Percentiles rank a stretch among this genome's conserved stretches.
These are phyloP conservation scores for Arxiozyma bovina DNA, from an alignment of 1,139 yeast genomes.

Conservation along the genomic window DNA sequence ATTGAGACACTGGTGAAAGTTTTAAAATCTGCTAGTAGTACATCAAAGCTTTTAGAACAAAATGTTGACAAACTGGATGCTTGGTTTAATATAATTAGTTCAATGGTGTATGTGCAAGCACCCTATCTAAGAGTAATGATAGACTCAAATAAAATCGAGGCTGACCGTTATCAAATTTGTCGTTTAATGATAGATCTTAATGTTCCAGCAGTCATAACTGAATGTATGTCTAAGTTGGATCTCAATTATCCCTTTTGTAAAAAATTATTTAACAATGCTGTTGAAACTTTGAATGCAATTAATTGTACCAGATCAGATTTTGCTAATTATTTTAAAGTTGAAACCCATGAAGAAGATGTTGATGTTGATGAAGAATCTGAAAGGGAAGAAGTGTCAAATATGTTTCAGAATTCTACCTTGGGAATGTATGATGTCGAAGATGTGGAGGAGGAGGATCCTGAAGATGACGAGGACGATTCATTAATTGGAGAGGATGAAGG, in stretches of 20 bases:
- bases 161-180: slow-evolving; percentile 54
- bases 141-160: slow-evolving; percentile 42
- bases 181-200: slow-evolving; percentile 59
- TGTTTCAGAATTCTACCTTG: slow-evolving; percentile 77
- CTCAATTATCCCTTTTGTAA: slow-evolving; percentile 62
- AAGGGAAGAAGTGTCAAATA: slow-evolving; percentile 71
- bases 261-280: slow-evolving; percentile 46
- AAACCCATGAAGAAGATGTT: slow-evolving; percentile 53
- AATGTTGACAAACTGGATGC: slow-evolving; percentile 25
- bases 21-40: slow-evolving; percentile 20
- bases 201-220: slow-evolving; percentile 49
- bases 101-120: slow-evolving; percentile 39
- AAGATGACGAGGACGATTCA: slow-evolving; percentile 36
- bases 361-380: slow-evolving; percentile 55
- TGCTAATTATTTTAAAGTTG: slow-evolving; percentile 49
- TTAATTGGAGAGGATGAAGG: slow-evolving; percentile 34
- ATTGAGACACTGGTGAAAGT: slow-evolving; percentile 61
- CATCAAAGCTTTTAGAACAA: slow-evolving; percentile 22
- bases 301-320: slow-evolving; percentile 54
- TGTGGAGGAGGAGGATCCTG: slow-evolving; percentile 55
- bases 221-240: slow-evolving; percentile 55
- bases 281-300: slow-evolving; percentile 53
- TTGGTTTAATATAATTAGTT: slow-evolving; percentile 27
- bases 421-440: slow-evolving; percentile 90
- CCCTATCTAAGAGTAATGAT: slow-evolving; percentile 55